Evolutionary conservation across 2,329 filamentous ascomycete species (phyloP).

Genomic region (Pseudocercospora ulei): DNA sequence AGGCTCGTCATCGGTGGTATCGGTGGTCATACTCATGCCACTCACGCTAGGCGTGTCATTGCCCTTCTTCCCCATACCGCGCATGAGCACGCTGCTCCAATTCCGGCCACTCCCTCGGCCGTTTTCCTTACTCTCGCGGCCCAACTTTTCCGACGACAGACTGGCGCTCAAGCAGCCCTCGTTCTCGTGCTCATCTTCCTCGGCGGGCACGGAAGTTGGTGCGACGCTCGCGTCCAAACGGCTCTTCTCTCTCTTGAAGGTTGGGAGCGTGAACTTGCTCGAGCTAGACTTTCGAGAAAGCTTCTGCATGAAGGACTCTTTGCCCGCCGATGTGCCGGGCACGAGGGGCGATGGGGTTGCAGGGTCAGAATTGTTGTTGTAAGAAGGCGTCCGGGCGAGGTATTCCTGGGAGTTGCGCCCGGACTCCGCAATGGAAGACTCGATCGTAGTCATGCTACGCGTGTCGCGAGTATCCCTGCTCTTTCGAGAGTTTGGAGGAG

Average conservation of each 20-base stretch:
- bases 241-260: constrained; percentile 35
- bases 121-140: constrained; percentile 34
- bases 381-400: constrained; percentile 28
- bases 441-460: constrained; percentile 34
- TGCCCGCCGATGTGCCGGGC: constrained; percentile 32
- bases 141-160: constrained; percentile 32
- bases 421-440: constrained; percentile 30
- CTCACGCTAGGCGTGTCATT: constrained; percentile 41
- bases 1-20: constrained; percentile 17
- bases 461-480: constrained; percentile 41
- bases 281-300: constrained; percentile 42
- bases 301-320: constrained; percentile 44
- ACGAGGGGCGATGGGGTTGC: constrained; percentile 34
- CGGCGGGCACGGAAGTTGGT: constrained; percentile 26
- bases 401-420: constrained; percentile 25
- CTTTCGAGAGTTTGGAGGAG: constrained; percentile 35
- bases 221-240: constrained; percentile 26
- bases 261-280: constrained; percentile 38
- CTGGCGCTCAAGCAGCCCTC: constrained; percentile 26
- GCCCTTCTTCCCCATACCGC: constrained; percentile 31
- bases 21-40: constrained; percentile 37
- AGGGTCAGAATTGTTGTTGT: constrained; percentile 35
- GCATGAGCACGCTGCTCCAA: constrained; percentile 41
- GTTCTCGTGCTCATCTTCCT: constrained; percentile 34
- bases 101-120: constrained; percentile 35